Conservation (phyloP, 2,329 filamentous ascomycete species). For the Arthrobotrys megalospora region DNA sequence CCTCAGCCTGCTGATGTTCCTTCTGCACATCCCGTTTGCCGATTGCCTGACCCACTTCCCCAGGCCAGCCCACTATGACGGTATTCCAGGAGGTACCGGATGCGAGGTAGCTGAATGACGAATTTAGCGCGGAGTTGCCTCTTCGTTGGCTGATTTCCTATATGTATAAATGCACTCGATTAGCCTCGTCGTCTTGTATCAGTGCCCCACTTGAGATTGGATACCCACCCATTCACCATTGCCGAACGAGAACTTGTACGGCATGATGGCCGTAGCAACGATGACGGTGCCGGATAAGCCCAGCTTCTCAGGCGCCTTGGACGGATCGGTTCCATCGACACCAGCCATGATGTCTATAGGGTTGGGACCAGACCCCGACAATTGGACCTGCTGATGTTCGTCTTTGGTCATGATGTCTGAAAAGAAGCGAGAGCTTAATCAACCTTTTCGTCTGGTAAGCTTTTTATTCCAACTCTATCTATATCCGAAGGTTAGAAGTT, state of each 20-base stretch:
- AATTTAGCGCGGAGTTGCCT: slow-evolving; percentile 91
- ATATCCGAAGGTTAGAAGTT: slow-evolving; percentile 19
- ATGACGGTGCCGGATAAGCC: slow-evolving; percentile 76
- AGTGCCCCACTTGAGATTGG: neutral
- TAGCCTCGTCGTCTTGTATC: neutral
- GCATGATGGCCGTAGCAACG: slow-evolving; percentile 76
- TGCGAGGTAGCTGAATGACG: slow-evolving; percentile 89
- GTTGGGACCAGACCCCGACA: slow-evolving; percentile 44
- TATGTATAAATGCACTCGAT: neutral
- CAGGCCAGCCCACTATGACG: slow-evolving; percentile 93
- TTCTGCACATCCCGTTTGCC: slow-evolving; percentile 58
- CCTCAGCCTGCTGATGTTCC: slow-evolving; percentile 62
- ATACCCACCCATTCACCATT: slow-evolving; percentile 73
- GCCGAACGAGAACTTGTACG: slow-evolving; percentile 73
- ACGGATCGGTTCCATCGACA: slow-evolving; percentile 69
- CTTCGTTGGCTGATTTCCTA: slow-evolving; percentile 83
- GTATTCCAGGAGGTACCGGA: slow-evolving; percentile 93
- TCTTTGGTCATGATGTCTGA: slow-evolving; percentile 50
- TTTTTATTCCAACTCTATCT: slow-evolving; percentile 13
- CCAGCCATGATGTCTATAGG: slow-evolving; percentile 56
- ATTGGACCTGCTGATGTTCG: slow-evolving; percentile 42
- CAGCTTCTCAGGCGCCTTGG: slow-evolving; percentile 73
- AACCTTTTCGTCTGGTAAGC: slow-evolving; percentile 24
- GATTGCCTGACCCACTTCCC: slow-evolving; percentile 75
- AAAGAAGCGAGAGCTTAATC: slow-evolving; percentile 21